These are phyloP conservation scores for Stagonosporopsis chrysanthemi DNA, from an alignment of 2,329 filamentous ascomycete genomes.

Conservation along the genomic window DNA sequence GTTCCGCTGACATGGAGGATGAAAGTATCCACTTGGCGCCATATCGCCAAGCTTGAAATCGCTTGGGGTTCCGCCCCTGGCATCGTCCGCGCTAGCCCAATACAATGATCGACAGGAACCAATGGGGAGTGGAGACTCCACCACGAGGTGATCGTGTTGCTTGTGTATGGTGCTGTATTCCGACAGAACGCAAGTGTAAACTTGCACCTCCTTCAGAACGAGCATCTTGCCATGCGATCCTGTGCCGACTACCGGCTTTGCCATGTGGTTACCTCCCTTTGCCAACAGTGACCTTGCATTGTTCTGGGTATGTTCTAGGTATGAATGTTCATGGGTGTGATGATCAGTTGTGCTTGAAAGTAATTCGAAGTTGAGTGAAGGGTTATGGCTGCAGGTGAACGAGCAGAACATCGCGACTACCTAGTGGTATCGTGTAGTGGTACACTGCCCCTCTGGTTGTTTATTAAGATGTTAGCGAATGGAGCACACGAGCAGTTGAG, in stretches of 20 bases:
- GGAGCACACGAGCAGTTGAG: background rate
- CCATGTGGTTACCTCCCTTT: slow-evolving; percentile 3
- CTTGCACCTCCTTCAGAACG: slow-evolving; percentile 7
- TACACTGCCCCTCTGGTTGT: background rate
- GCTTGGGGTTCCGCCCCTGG: slow-evolving; percentile 26
- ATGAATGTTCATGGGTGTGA: background rate
- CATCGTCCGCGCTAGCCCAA: slow-evolving; percentile 14
- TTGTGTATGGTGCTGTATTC: slow-evolving; percentile 15
- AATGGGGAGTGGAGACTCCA: slow-evolving; percentile 15
- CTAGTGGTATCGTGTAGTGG: background rate
- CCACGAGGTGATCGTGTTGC: slow-evolving; percentile 22
- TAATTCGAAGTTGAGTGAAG: background rate
- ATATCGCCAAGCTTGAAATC: slow-evolving; percentile 20
- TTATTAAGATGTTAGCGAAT: too few relatives aligned
- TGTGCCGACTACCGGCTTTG: slow-evolving; percentile 30
- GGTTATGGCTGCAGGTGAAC: background rate
- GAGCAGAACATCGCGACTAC: background rate
- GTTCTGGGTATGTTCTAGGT: background rate
- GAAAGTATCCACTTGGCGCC: slow-evolving; percentile 28
- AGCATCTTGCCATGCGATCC: slow-evolving; percentile 8
- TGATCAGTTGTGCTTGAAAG: background rate
- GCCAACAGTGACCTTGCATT: background rate
- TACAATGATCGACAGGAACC: slow-evolving; percentile 14
- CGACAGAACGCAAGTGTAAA: slow-evolving; percentile 11
- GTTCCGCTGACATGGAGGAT: slow-evolving; percentile 24